Base-by-base conservation (phyloP, 2,329 filamentous ascomycete genomes). In the Fusarium brevicatenulatum region DNA sequence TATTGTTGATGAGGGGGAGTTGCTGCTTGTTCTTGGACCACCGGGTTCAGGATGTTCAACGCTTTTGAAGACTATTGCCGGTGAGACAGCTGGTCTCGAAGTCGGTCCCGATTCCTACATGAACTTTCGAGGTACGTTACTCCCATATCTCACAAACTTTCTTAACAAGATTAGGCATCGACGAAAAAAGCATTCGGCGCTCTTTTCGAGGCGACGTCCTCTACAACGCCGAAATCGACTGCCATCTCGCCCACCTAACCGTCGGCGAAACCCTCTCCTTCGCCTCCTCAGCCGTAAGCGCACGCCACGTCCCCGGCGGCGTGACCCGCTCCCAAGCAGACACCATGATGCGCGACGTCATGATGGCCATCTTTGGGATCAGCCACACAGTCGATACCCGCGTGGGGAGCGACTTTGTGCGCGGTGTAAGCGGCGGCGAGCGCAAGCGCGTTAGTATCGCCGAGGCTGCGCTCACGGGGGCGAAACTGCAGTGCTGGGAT, bases 321-420 rank as follows among this genome's bases (percentile, higher is more conserved):
- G 69, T 73, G 4, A 63, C 64, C 0, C 72, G 75, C 2, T 25
- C 55, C 0, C 36, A 76, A n/a, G 71, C 71, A 3, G 74, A 78
- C 4, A 75, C 46, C 9, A 78, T 78, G 72, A 71, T 77, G 69
- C 76, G 75, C 13, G 87, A 90, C 55, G 91, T 92, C 1, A 82
- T 95, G 63, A 82, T 95, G 79, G 91, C 90, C 75, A 93, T 95
- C 82, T 95, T 95, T 68, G 92, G 92, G 5, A 94, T 95, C 64
- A 86, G 85, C 11, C 92, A 95, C 76, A 94, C 92, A 0, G 89
- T 89, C 72, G 87, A 93, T 73, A 95, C 93, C 0, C 84, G 89
- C 1, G 92, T 95, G 5, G 93, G 93, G 21, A 90, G 94, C 72
- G 90, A 92, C 68, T 86, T 83, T 72, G 87, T 92, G 9, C 88